Percentiles rank a stretch among this genome's conserved stretches.
These are phyloP conservation scores for Peltaster fructicola DNA, from an alignment of 2,329 filamentous ascomycete species.

Conservation along the genomic window DNA sequence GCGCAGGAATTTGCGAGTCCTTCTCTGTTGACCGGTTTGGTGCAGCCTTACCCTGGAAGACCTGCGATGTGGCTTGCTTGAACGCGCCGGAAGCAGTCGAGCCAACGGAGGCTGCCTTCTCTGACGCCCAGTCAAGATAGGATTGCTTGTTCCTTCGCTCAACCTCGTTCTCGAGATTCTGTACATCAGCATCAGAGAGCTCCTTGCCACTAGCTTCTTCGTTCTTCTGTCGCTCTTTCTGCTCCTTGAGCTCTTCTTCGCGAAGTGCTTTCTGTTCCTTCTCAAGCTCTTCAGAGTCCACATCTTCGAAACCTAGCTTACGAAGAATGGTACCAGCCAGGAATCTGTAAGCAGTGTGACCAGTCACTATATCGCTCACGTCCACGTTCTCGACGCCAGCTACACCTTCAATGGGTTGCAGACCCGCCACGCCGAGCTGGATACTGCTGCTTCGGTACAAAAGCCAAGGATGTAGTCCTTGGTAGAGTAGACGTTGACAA, in stretches of 20 bases:
- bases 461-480: slow-evolving; percentile 81
- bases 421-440: slow-evolving; percentile 65
- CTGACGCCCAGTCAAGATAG: slow-evolving; percentile 24
- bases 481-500: slow-evolving; percentile 77
- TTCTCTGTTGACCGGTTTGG: no score
- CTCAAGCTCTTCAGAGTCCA: slow-evolving; percentile 31
- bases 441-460: slow-evolving; percentile 72
- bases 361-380: slow-evolving; percentile 32
- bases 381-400: slow-evolving; percentile 45
- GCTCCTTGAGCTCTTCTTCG: slow-evolving; percentile 22
- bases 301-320: slow-evolving; percentile 35
- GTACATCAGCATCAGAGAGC: slow-evolving; percentile 16
- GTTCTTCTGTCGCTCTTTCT: slow-evolving; percentile 16
- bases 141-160: slow-evolving; percentile 27
- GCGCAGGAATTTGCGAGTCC: no score
- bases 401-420: slow-evolving; percentile 55
- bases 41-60: no score
- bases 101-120: slow-evolving; percentile 21
- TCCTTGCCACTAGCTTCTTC: slow-evolving; percentile 9
- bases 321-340: slow-evolving; percentile 33
- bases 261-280: slow-evolving; percentile 24
- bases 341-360: slow-evolving; percentile 33
- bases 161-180: slow-evolving; percentile 24
- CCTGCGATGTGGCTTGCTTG: slow-evolving; percentile 6
- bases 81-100: slow-evolving; percentile 10